phyloP scores from a whole-genome alignment of 257 asterid species.

The Fraxinus excelsior region DNA sequence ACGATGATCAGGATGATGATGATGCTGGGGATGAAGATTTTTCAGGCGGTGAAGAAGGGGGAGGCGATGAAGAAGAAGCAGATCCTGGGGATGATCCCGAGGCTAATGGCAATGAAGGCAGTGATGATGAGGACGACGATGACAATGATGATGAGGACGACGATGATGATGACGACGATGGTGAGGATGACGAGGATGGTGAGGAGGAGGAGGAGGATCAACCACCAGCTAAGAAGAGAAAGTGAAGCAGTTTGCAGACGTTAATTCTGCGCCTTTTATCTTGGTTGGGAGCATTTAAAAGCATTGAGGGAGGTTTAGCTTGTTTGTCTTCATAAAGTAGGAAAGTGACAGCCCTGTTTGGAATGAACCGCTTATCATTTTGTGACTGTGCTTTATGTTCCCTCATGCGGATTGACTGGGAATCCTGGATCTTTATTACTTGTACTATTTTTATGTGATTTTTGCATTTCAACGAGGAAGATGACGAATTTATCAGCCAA shows the following conservation, averaged over 20 bases:
- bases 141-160: not conserved
- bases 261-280: conserved; percentile 30
- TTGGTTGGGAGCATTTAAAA: conserved; percentile 58
- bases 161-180: conserved; percentile 14
- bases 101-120: conserved; percentile 67
- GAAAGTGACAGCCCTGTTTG: conserved; percentile 38
- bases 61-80: conserved; percentile 61
- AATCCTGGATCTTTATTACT: not conserved
- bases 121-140: conserved; percentile 40
- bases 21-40: conserved; percentile 88
- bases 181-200: conserved; percentile 40
- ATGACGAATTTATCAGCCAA: not conserved
- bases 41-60: conserved; percentile 78
- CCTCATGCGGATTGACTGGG: not conserved
- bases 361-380: conserved; percentile 32
- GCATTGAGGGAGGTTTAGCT: conserved; percentile 40
- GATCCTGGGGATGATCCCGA: conserved; percentile 49
- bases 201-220: conserved; percentile 62
- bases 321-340: conserved; percentile 49
- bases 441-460: not conserved
- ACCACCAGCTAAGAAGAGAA: conserved; percentile 91
- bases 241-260: conserved; percentile 45
- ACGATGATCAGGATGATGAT: conserved; percentile 44
- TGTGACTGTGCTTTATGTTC: conserved; percentile 39
- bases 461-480: not conserved